Conservation (phyloP, 768 basidiomycete species). For the Botryobasidium botryosum region DNA sequence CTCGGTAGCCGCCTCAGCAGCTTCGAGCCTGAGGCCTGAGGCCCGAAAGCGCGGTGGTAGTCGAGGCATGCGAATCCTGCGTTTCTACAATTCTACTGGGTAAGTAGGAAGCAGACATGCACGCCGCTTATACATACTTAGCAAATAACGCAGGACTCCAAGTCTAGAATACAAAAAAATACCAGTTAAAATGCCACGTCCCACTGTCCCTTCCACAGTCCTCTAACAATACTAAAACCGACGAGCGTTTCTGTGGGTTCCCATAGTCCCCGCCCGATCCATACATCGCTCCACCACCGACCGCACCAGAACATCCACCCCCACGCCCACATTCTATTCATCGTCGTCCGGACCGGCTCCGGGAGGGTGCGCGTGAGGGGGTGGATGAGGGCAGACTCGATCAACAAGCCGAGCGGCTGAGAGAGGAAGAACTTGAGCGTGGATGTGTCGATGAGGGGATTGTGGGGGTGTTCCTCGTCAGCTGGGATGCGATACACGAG, state of each 20-base stretch:
- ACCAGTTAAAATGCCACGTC: too few relatives aligned
- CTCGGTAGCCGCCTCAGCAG: too few relatives aligned
- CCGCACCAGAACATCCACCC: conserved; percentile 9
- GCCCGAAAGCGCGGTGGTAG: too few relatives aligned
- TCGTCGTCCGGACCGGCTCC: not conserved
- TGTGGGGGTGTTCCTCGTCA: not conserved
- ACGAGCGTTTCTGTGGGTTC: conserved; percentile 4
- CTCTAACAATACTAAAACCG: conserved; percentile 8
- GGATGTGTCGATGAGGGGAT: conserved; percentile 2
- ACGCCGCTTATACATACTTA: too few relatives aligned
- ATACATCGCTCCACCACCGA: conserved; percentile 9
- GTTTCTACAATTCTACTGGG: too few relatives aligned
- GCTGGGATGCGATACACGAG: not conserved
- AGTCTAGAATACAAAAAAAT: too few relatives aligned
- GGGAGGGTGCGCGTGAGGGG: not conserved
- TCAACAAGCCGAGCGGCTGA: conserved; percentile 8
- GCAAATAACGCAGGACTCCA: too few relatives aligned
- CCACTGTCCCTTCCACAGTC: conserved; percentile 7
- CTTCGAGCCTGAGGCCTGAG: too few relatives aligned
- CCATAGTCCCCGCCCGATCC: conserved; percentile 6
- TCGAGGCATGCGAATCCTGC: too few relatives aligned
- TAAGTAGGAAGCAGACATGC: too few relatives aligned
- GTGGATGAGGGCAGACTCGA: conserved; percentile 5
- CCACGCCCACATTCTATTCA: conserved; percentile 8
- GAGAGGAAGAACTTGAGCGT: conserved; percentile 8